phyloP scores from a whole-genome alignment of 1,284 basidiomycete genomes.

The Quambalaria eucalypti region DNA sequence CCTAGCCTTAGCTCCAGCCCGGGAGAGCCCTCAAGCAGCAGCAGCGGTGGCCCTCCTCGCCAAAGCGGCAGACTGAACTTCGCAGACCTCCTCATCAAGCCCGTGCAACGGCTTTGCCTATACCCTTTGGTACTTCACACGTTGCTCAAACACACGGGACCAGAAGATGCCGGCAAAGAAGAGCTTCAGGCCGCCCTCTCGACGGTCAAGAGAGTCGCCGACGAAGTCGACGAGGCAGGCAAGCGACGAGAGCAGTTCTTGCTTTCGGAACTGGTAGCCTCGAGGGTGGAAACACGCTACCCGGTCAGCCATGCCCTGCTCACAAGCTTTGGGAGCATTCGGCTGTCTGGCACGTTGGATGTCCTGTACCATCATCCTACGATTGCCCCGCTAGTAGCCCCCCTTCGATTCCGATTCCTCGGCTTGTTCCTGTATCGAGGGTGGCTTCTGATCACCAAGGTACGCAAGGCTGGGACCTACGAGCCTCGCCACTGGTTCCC shows the following conservation, averaged over 20 bases:
- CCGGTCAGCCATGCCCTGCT: slow-evolving; percentile 23
- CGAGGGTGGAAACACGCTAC: slow-evolving; percentile 32
- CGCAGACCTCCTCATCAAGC: slow-evolving; percentile 45
- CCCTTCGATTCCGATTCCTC: slow-evolving; percentile 42
- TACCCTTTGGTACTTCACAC: slow-evolving; percentile 42
- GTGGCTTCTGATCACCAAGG: slow-evolving; percentile 40
- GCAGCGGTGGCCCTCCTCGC: slow-evolving; percentile 2
- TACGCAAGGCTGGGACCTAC: slow-evolving; percentile 35
- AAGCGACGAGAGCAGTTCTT: slow-evolving; percentile 31
- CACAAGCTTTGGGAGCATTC: slow-evolving; percentile 30
- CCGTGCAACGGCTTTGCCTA: slow-evolving; percentile 42
- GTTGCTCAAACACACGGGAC: slow-evolving; percentile 26
- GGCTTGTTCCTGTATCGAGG: slow-evolving; percentile 37
- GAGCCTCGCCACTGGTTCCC: slow-evolving; percentile 43
- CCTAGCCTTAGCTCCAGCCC: neutral
- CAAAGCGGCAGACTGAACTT: slow-evolving; percentile 22
- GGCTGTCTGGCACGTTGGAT: slow-evolving; percentile 39
- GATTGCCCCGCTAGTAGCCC: slow-evolving; percentile 27
- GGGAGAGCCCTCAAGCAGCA: slow-evolving; percentile 3
- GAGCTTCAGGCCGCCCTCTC: slow-evolving; percentile 15
- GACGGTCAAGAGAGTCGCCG: slow-evolving; percentile 12
- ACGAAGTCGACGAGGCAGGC: slow-evolving; percentile 36
- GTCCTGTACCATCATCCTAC: slow-evolving; percentile 39
- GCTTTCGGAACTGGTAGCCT: slow-evolving; percentile 32
- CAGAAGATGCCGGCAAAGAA: slow-evolving; percentile 11